Evolutionary conservation across 371 early-diverging fungal genomes (phyloP).

Genomic region (Mortierella sp.): DNA sequence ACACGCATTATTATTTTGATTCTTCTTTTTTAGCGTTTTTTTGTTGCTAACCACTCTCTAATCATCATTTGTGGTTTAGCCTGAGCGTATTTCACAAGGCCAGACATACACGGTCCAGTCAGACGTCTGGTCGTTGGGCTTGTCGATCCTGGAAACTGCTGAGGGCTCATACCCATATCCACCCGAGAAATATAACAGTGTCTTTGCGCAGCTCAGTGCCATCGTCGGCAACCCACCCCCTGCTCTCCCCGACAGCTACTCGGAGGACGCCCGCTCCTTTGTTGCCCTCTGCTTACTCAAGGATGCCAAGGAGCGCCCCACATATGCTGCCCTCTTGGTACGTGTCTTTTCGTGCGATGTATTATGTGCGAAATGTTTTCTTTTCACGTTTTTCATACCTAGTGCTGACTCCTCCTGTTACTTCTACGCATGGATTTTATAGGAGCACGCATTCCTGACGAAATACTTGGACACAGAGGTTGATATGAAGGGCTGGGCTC

Average conservation of each 20-base stretch:
- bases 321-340: constrained; percentile 76
- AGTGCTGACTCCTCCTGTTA: not conserved
- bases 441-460: constrained; percentile 81
- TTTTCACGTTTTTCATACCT: too few species aligned
- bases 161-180: constrained; percentile 88
- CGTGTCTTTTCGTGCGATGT: not conserved
- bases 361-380: too few species aligned
- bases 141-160: constrained; percentile 94
- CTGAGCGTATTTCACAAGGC: constrained; percentile 82
- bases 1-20: too few species aligned
- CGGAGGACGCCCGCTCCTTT: constrained; percentile 83
- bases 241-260: constrained; percentile 75
- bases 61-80: constrained; percentile 60
- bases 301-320: constrained; percentile 78
- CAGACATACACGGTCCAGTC: constrained; percentile 81
- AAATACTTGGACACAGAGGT: constrained; percentile 70
- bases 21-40: not conserved
- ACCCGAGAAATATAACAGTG: constrained; percentile 70
- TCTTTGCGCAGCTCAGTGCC: constrained; percentile 91
- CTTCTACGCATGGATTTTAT: not conserved
- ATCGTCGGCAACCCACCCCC: constrained; percentile 89
- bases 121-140: constrained; percentile 93
- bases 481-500: constrained; percentile 89
- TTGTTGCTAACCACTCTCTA: not conserved
- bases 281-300: constrained; percentile 83